Conservation (phyloP, 805 yeast genomes). For the Yamadazyma nakazawae region DNA sequence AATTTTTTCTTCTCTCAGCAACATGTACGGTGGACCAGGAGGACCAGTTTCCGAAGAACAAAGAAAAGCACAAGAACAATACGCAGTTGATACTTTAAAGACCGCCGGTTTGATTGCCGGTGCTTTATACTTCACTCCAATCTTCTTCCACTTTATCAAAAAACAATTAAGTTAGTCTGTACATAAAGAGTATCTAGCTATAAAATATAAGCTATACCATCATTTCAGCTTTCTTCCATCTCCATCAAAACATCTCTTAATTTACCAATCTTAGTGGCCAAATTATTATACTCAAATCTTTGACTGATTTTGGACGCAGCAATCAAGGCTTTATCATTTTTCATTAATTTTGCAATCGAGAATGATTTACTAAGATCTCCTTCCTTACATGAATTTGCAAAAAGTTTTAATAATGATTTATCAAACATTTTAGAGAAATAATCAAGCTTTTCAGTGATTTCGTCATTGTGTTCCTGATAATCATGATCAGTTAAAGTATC, state of each 20-base stretch:
- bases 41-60: conserved; percentile 54
- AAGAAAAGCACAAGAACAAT: conserved; percentile 62
- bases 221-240: conserved; percentile 12
- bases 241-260: conserved; percentile 34
- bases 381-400: conserved; percentile 71
- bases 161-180: conserved; percentile 37
- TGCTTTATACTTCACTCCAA: conserved; percentile 59
- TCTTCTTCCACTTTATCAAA: conserved; percentile 51
- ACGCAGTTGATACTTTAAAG: conserved; percentile 55
- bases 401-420: conserved; percentile 69
- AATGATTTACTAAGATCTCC: conserved; percentile 63
- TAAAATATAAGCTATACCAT: neutral
- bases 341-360: conserved; percentile 64
- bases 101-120: conserved; percentile 63
- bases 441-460: conserved; percentile 49
- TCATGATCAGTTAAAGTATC: conserved; percentile 44
- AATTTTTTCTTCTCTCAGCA: conserved; percentile 15
- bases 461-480: conserved; percentile 31
- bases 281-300: conserved; percentile 42
- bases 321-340: conserved; percentile 71
- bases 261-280: conserved; percentile 35
- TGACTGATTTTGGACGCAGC: conserved; percentile 87
- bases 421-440: conserved; percentile 60
- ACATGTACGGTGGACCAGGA: conserved; percentile 51
- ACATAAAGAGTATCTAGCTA: conserved; percentile 1